phyloP scores from a whole-genome alignment of 2,329 filamentous ascomycete genomes.

The Aureobasidium vineae region DNA sequence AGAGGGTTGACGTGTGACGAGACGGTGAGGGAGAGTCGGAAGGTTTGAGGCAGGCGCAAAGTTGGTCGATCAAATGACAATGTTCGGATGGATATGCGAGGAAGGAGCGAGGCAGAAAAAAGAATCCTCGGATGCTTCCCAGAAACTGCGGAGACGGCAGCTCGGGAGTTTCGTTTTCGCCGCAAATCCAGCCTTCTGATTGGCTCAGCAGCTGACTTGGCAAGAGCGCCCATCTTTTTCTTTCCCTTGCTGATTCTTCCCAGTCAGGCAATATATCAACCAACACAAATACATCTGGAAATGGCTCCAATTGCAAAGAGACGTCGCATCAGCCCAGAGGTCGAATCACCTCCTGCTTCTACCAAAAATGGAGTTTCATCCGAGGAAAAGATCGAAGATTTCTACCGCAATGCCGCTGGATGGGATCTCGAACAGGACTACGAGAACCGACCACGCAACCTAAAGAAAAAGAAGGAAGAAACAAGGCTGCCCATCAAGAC shows the following conservation, averaged over 20 bases:
- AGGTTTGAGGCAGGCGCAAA: neutral
- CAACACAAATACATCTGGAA: neutral
- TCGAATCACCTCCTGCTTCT: slow-evolving; percentile 33
- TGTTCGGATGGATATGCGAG: neutral
- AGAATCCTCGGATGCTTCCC: slow-evolving; percentile 6
- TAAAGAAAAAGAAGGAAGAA: slow-evolving; percentile 69
- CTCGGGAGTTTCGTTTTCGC: slow-evolving; percentile 20
- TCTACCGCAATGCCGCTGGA: slow-evolving; percentile 63
- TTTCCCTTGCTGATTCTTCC: neutral
- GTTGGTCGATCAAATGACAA: neutral
- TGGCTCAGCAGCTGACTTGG: neutral
- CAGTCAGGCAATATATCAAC: neutral
- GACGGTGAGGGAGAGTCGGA: too few relatives aligned
- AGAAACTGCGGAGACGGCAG: neutral
- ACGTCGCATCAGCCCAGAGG: slow-evolving; percentile 51
- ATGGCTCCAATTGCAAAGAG: slow-evolving; percentile 54
- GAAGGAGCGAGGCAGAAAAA: slow-evolving; percentile 24
- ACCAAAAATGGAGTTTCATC: slow-evolving; percentile 35
- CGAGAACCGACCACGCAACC: slow-evolving; percentile 73
- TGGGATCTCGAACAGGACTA: slow-evolving; percentile 95
- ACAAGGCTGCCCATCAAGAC: slow-evolving; percentile 85
- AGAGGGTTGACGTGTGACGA: neutral
- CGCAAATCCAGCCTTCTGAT: slow-evolving; percentile 19
- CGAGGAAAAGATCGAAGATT: slow-evolving; percentile 28
- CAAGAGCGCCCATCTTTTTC: slow-evolving; percentile 7